Conservation (phyloP, 805 yeast genomes). For the Wickerhamiella sorbophila region DNA sequence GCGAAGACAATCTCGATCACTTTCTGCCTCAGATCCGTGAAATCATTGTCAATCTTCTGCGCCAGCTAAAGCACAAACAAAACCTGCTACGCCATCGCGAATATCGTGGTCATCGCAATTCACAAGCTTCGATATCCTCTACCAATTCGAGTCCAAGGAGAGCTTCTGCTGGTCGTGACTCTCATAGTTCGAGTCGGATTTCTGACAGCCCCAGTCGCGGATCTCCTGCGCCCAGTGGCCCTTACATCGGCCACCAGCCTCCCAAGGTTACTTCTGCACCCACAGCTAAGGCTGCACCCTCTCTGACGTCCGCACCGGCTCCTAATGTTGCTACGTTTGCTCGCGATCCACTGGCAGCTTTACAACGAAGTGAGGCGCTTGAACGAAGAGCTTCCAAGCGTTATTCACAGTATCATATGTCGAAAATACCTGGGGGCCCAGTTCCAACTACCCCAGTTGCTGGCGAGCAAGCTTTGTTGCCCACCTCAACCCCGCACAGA, state of each 20-base stretch:
- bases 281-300: background rate
- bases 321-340: background rate
- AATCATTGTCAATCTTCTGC: conserved; percentile 67
- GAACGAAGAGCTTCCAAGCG: conserved; percentile 89
- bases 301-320: background rate
- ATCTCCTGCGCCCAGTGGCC: background rate
- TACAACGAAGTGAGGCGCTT: conserved; percentile 70
- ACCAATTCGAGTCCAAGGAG: background rate
- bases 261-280: background rate
- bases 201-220: background rate
- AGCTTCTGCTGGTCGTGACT: background rate
- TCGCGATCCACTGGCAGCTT: conserved; percentile 52
- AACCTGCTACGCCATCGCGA: conserved; percentile 28
- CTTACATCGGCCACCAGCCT: background rate
- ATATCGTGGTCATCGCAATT: background rate
- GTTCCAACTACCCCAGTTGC: background rate
- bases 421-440: conserved; percentile 34
- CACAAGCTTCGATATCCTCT: background rate
- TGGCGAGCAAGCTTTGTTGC: conserved; percentile 10
- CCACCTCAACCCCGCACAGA: conserved; percentile 14
- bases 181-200: background rate
- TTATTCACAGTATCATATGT: conserved; percentile 85
- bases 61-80: conserved; percentile 71
- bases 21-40: conserved; percentile 76
- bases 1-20: conserved; percentile 64